A percentile compares a stretch with the other conserved stretches of the same genome.
Conservation (phyloP, 1,284 basidiomycete genomes). For the Malassezia nana region DNA sequence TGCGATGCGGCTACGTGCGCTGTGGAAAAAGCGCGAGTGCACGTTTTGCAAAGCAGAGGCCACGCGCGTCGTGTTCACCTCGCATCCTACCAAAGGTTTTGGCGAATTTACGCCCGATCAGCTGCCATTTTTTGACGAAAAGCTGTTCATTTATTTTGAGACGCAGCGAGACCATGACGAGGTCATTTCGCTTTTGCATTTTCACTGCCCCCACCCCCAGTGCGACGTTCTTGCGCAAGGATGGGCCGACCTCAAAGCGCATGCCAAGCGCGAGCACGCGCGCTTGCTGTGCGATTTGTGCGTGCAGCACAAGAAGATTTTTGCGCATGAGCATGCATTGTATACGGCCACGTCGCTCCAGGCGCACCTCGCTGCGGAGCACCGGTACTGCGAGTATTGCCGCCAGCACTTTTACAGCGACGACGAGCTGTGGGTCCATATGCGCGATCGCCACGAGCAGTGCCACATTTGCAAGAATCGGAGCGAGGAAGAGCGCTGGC, state of each 20-base stretch:
- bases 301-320: constrained; percentile 81
- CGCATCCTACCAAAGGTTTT: constrained; percentile 52
- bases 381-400: constrained; percentile 84
- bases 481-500: constrained; percentile 35
- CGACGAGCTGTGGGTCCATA: constrained; percentile 87
- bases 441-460: constrained; percentile 87
- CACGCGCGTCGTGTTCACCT: constrained; percentile 69
- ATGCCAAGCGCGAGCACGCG: constrained; percentile 65
- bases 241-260: constrained; percentile 78
- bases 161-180: constrained; percentile 89
- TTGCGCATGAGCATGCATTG: constrained; percentile 84
- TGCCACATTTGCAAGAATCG: constrained; percentile 69
- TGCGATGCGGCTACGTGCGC: constrained; percentile 72
- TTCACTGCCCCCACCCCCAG: constrained; percentile 49
- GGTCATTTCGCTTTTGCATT: constrained; percentile 74
- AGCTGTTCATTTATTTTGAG: constrained; percentile 72
- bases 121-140: constrained; percentile 34
- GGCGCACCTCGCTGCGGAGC: constrained; percentile 64
- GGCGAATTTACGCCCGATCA: constrained; percentile 29
- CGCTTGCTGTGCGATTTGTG: constrained; percentile 71
- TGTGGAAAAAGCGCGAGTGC: constrained; percentile 78
- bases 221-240: constrained; percentile 78
- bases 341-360: constrained; percentile 64
- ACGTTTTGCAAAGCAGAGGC: constrained; percentile 93
- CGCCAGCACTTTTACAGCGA: constrained; percentile 76